These are phyloP conservation scores for Cicer bijugum DNA, from an alignment of 306 rosid species.

Conservation along the genomic window DNA sequence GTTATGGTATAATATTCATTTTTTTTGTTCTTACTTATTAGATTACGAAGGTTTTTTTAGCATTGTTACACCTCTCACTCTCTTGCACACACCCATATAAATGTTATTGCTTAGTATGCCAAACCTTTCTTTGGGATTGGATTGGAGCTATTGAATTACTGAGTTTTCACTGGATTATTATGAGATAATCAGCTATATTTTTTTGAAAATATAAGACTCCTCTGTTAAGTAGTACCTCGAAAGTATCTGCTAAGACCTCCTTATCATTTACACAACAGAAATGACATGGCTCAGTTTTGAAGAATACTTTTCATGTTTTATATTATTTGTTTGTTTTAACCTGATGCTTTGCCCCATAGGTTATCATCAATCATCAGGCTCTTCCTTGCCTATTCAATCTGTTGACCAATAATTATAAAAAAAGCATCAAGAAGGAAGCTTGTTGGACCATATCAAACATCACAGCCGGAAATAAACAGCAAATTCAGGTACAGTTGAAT, in stretches of 20 bases:
- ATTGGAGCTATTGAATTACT: neutral
- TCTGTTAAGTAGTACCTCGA: neutral
- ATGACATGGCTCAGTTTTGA: neutral
- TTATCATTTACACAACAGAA: conserved; percentile 9
- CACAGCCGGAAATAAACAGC: conserved; percentile 95
- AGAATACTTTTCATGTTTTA: conserved; percentile 7
- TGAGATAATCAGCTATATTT: conserved; percentile 2
- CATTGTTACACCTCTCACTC: neutral
- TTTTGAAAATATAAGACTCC: neutral
- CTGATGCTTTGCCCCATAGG: conserved; percentile 50
- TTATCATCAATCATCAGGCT: conserved; percentile 79
- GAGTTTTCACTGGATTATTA: neutral
- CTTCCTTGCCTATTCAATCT: conserved; percentile 76
- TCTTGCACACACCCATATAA: neutral
- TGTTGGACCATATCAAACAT: conserved; percentile 96
- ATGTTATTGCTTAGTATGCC: conserved; percentile 3
- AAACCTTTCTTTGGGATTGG: conserved; percentile 11
- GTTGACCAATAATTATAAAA: conserved; percentile 78
- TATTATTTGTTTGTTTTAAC: conserved; percentile 34
- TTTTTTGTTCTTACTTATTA: neutral
- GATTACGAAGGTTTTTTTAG: neutral
- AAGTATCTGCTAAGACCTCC: conserved; percentile 13
- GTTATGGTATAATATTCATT: neutral
- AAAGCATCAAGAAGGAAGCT: conserved; percentile 97
- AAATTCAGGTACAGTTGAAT: conserved; percentile 74